These are phyloP conservation scores for Raffaelea arxii DNA, from an alignment of 2,329 filamentous ascomycete species.

Conservation along the genomic window DNA sequence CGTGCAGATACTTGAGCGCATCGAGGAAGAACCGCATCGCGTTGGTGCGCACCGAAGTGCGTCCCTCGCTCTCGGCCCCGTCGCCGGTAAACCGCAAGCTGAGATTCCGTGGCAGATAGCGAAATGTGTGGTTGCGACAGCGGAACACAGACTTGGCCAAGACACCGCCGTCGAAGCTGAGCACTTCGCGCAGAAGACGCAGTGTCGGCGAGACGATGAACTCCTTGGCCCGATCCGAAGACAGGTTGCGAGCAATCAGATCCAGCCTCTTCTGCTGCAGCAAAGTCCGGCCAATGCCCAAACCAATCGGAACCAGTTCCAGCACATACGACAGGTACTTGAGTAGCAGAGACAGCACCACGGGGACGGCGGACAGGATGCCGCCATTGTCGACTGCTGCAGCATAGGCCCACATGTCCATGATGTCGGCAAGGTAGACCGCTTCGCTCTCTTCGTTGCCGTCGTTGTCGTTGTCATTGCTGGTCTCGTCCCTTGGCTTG, in stretches of 20 bases:
- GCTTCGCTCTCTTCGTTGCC: constrained; percentile 45
- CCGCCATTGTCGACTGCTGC: constrained; percentile 70
- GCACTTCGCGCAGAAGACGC: constrained; percentile 75
- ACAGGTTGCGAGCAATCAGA: constrained; percentile 68
- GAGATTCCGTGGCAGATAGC: constrained; percentile 71
- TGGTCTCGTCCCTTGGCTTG: constrained; percentile 21
- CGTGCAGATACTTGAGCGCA: constrained; percentile 67
- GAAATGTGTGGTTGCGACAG: constrained; percentile 67
- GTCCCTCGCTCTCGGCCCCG: constrained; percentile 52
- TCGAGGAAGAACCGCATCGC: constrained; percentile 73
- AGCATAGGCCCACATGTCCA: constrained; percentile 82
- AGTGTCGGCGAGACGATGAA: constrained; percentile 84
- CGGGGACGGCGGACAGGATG: constrained; percentile 69
- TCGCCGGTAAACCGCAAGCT: constrained; percentile 54
- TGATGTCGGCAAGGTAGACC: constrained; percentile 65
- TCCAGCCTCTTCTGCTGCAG: constrained; percentile 74
- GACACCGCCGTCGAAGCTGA: constrained; percentile 74
- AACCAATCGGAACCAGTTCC: constrained; percentile 64
- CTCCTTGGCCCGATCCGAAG: constrained; percentile 72
- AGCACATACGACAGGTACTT: constrained; percentile 66
- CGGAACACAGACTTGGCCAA: constrained; percentile 70
- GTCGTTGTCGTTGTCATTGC: constrained; percentile 20
- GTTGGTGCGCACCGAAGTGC: constrained; percentile 73
- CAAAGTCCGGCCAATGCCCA: constrained; percentile 71
- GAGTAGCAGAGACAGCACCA: constrained; percentile 72